These are phyloP conservation scores for Ophiostoma fasciatum DNA, from an alignment of 2,329 filamentous ascomycete genomes.

Conservation along the genomic window DNA sequence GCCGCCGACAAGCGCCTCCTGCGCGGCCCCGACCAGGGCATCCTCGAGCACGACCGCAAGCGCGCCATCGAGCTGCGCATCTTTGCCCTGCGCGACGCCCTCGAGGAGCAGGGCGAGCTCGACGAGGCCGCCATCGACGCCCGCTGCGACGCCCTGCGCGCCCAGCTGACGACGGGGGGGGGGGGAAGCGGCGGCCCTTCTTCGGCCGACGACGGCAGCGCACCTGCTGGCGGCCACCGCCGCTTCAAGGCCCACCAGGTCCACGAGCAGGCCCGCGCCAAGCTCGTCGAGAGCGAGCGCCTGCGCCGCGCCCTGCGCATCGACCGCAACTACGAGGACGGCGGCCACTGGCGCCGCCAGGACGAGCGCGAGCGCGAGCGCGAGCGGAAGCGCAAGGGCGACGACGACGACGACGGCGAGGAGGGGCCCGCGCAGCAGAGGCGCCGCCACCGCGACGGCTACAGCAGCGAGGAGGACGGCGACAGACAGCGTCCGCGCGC, in stretches of 20 bases:
- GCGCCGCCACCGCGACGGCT: not conserved
- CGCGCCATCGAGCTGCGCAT: conserved; percentile 87
- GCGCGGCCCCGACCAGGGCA: conserved; percentile 78
- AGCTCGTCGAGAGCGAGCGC: conserved; percentile 88
- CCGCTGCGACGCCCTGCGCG: conserved; percentile 50
- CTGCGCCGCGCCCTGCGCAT: conserved; percentile 79
- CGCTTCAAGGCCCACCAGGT: conserved; percentile 84
- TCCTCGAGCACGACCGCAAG: conserved; percentile 86
- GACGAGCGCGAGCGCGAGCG: conserved; percentile 44
- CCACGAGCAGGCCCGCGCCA: conserved; percentile 89
- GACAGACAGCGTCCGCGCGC: not conserved
- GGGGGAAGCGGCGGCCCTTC: conserved; percentile 17
- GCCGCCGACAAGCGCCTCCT: conserved; percentile 53
- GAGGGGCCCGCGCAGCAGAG: not conserved
- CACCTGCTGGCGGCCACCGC: conserved; percentile 20
- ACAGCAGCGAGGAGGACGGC: not conserved
- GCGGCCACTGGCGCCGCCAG: conserved; percentile 71
- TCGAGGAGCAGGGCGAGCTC: conserved; percentile 80
- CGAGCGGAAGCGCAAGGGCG: conserved; percentile 21
- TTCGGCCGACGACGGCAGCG: conserved; percentile 19
- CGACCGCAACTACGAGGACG: conserved; percentile 71
- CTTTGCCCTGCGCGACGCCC: conserved; percentile 71
- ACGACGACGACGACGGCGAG: conserved; percentile 4
- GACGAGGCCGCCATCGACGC: conserved; percentile 87
- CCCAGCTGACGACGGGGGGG: conserved; percentile 39